phyloP scores from a whole-genome alignment of 2,329 filamentous ascomycete species.

The Tothia fuscella region DNA sequence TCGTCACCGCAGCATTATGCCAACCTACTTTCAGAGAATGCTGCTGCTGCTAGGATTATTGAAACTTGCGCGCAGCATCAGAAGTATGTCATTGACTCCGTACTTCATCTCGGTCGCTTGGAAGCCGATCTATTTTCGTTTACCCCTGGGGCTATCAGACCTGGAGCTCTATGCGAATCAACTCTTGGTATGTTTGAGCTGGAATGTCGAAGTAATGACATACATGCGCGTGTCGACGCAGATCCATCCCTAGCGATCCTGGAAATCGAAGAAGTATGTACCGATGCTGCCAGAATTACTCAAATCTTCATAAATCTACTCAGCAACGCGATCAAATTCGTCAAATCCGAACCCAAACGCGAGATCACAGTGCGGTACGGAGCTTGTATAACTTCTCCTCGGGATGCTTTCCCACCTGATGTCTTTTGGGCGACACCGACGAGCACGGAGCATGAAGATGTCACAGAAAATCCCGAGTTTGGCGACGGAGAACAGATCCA shows the following conservation, averaged over 20 bases:
- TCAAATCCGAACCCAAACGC: neutral
- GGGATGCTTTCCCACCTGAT: neutral
- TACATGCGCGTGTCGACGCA: neutral
- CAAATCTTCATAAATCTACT: conserved; percentile 11
- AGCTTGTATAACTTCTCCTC: conserved; percentile 2
- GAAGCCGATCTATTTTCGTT: neutral
- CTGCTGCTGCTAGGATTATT: neutral
- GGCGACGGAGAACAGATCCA: conserved; percentile 23
- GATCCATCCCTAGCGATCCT: neutral
- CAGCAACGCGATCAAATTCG: conserved; percentile 9
- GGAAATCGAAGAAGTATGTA: neutral
- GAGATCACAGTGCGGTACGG: conserved; percentile 3
- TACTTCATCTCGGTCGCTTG: neutral
- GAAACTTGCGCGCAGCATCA: conserved; percentile 3
- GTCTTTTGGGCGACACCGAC: neutral
- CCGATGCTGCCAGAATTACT: neutral
- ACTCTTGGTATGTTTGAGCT: conserved; percentile 6
- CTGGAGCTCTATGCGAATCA: neutral
- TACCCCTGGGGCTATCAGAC: neutral
- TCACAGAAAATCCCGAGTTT: conserved; percentile 21
- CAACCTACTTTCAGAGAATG: neutral
- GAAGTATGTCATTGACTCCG: conserved; percentile 1
- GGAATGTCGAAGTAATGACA: neutral
- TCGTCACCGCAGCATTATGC: neutral
- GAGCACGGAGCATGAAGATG: neutral